phyloP scores from a whole-genome alignment of 176 grass and related monocot genomes.

The Cenchrus americanus region DNA sequence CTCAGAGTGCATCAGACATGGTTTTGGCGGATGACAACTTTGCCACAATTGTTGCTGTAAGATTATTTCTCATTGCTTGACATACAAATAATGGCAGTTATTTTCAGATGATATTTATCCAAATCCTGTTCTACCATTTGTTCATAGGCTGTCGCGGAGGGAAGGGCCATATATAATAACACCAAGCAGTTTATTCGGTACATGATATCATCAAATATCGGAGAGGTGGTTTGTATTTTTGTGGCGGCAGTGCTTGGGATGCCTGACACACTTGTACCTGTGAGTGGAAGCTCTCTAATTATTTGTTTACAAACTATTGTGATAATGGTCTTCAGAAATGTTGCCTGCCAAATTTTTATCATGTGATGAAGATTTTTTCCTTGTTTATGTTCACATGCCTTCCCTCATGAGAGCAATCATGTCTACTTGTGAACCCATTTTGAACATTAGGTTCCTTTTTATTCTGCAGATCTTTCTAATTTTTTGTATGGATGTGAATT shows the following conservation, averaged over 20 bases:
- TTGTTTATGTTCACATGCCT: background rate
- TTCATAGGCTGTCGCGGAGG: slow-evolving; percentile 92
- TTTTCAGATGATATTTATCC: slow-evolving; percentile 41
- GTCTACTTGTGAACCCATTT: background rate
- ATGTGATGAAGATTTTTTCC: background rate
- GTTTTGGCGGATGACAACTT: slow-evolving; percentile 99
- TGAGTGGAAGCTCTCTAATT: slow-evolving; percentile 53
- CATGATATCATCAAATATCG: slow-evolving; percentile 99
- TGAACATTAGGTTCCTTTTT: background rate
- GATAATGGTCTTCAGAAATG: slow-evolving; percentile 11
- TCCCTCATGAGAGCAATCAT: background rate
- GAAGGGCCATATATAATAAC: slow-evolving; percentile 99
- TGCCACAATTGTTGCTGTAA: slow-evolving; percentile 97
- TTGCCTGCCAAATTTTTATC: background rate
- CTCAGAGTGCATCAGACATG: slow-evolving; percentile 99
- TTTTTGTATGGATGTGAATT: slow-evolving; percentile 21
- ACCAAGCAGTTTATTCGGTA: slow-evolving; percentile 98
- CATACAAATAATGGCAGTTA: slow-evolving; percentile 40
- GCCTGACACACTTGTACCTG: slow-evolving; percentile 95
- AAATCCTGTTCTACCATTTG: slow-evolving; percentile 45
- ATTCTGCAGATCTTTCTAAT: background rate
- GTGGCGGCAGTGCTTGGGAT: slow-evolving; percentile 96
- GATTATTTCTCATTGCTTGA: slow-evolving; percentile 38
- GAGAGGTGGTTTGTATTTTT: slow-evolving; percentile 99
- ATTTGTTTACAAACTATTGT: background rate